Base-by-base conservation (phyloP, 2,329 filamentous ascomycete species). In the Penicillium sp. region DNA sequence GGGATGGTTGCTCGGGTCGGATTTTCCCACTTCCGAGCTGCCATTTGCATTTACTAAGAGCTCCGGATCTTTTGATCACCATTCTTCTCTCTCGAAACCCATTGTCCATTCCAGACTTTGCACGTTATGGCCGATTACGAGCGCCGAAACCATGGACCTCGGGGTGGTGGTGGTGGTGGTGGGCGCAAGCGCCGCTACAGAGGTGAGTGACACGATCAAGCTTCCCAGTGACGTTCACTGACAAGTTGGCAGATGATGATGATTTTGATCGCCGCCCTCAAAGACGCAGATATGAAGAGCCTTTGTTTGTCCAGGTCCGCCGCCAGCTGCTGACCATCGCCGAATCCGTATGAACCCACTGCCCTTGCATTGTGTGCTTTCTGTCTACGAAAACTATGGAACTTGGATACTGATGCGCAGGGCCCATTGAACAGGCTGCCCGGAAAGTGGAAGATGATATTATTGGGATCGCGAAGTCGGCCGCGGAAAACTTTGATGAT, bases 401-500 rank as follows among this genome's bases (percentile, higher is more conserved):
- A 37, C 45, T 24, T 31, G 37, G 29, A 57, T 52, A 29, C 57
- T 62, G 33, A 63, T 50, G 43, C 55, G 62, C 37, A 56, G 41
- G n/a, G 10, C 39, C 24, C 19, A 27, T 37, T 47, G 26, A 48
- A 41, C 62, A 81, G 67, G 88, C 90, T 56, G 80, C 92, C 68
- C 87, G 89, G 66, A 84, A 86, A 68, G 90, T 89, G 73, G 86
- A 92, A 68, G 90, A 96, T 64, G 90, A 95, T 71, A 86, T 91
- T 37, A 81, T 84, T 56, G 82, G 83, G 50, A 88, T 96, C 67
- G 90, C 90, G 31, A 90, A 88, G 67, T 84, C 88, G 48, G 85
- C 96, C 16, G 83, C 88, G 31, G 91, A 96, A 45, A 89, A 96
- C 74, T 90, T 89, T 71, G 92, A 96, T n/a, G 90, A 96, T 70